phyloP scores from a whole-genome alignment of 768 basidiomycete species.

The Tephrocybe sp. region DNA sequence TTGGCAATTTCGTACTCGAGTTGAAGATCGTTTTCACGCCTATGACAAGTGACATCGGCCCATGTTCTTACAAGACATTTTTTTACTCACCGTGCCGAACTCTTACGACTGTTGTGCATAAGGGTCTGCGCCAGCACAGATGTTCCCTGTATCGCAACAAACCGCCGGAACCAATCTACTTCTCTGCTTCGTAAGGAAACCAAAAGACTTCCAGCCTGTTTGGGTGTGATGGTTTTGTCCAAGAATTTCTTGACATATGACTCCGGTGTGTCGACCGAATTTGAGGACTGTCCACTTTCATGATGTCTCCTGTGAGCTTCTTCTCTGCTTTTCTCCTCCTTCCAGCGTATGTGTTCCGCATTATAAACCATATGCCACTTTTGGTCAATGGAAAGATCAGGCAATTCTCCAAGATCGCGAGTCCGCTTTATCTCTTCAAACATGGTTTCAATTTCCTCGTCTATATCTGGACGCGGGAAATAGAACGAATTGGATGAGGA shows the following conservation, averaged over 20 bases:
- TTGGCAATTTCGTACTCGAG: constrained; percentile 89
- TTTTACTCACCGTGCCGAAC: constrained; percentile 50
- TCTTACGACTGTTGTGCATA: constrained; percentile 71
- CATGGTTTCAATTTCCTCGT: constrained; percentile 74
- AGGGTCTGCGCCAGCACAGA: constrained; percentile 81
- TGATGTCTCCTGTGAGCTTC: constrained; percentile 58
- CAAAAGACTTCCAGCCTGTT: constrained; percentile 72
- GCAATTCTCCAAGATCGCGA: constrained; percentile 61
- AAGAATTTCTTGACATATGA: constrained; percentile 93
- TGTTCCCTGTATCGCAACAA: constrained; percentile 75
- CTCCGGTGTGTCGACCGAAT: constrained; percentile 73
- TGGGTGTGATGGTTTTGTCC: constrained; percentile 78
- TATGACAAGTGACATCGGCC: constrained; percentile 24
- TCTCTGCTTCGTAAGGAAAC: constrained; percentile 81
- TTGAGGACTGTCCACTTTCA: constrained; percentile 52
- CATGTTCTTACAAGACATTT: neutral
- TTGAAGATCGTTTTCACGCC: constrained; percentile 60
- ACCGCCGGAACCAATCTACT: constrained; percentile 78
- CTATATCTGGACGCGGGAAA: constrained; percentile 73
- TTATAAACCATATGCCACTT: constrained; percentile 92
- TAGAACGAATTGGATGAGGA: constrained; percentile 48
- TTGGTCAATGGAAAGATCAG: constrained; percentile 66
- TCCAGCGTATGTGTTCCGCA: constrained; percentile 78
- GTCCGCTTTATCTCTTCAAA: constrained; percentile 77
- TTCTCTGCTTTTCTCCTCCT: constrained; percentile 63